phyloP scores from a whole-genome alignment of 1,284 basidiomycete species.

The Leccinum subspadiceum region DNA sequence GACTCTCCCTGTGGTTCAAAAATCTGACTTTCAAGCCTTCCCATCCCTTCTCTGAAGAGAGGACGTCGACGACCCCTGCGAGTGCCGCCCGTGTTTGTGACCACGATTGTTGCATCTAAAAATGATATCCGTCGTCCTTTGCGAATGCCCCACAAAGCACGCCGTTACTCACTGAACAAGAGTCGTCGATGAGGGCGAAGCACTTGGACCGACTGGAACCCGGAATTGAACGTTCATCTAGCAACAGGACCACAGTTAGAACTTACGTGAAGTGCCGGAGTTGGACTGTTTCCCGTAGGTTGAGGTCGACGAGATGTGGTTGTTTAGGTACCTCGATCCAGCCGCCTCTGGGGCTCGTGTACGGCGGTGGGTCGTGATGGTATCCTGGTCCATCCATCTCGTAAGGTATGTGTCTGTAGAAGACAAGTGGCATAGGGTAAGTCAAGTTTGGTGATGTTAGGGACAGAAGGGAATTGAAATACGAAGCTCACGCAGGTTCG shows the following conservation, averaged over 20 bases:
- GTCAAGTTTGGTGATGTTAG: neutral
- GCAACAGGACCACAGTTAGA: neutral
- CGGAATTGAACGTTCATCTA: conserved; percentile 6
- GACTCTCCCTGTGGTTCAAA: conserved; percentile 10
- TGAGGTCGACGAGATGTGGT: conserved; percentile 8
- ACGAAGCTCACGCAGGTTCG: conserved; percentile 13
- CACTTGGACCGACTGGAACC: conserved; percentile 21
- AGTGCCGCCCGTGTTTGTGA: conserved; percentile 24
- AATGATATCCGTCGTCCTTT: neutral
- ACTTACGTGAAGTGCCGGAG: conserved; percentile 19
- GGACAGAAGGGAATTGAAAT: neutral
- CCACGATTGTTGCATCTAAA: conserved; percentile 25
- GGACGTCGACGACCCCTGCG: conserved; percentile 12
- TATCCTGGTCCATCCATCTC: neutral
- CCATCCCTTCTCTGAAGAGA: conserved; percentile 19
- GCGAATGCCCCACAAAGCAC: neutral
- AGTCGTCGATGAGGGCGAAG: conserved; percentile 28
- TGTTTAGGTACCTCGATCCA: conserved; percentile 21
- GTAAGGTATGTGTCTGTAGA: conserved; percentile 4
- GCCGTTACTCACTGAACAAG: conserved; percentile 17
- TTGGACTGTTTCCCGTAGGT: conserved; percentile 17
- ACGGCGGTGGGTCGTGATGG: conserved; percentile 18
- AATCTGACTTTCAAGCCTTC: conserved; percentile 24
- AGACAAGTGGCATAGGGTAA: neutral
- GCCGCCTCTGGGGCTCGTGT: conserved; percentile 9